These are phyloP conservation scores for Oidium heveae DNA, from an alignment of 2,329 filamentous ascomycete genomes.

Conservation along the genomic window DNA sequence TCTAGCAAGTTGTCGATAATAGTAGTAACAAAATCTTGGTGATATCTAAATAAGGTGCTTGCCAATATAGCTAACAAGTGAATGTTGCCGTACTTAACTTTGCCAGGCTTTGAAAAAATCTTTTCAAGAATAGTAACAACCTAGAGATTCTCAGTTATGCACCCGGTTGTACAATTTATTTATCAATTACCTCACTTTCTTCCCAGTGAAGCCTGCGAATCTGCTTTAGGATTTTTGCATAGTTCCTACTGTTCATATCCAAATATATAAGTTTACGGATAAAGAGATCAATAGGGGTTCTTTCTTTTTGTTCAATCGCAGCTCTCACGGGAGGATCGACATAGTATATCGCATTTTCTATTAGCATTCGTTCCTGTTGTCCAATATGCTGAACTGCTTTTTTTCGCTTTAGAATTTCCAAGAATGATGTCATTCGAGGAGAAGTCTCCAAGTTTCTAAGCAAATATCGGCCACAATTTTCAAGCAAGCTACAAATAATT, in stretches of 20 bases:
- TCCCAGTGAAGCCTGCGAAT: constrained; percentile 95
- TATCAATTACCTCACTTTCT: constrained; percentile 41
- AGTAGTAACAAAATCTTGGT: constrained; percentile 72
- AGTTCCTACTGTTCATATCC: constrained; percentile 82
- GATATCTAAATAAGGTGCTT: constrained; percentile 71
- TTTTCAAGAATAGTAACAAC: constrained; percentile 31
- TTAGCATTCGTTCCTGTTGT: constrained; percentile 89
- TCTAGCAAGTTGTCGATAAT: constrained; percentile 84
- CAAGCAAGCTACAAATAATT: constrained; percentile 76
- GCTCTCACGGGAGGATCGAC: constrained; percentile 85
- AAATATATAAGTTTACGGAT: constrained; percentile 80
- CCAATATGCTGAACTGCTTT: constrained; percentile 89
- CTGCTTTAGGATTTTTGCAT: constrained; percentile 82
- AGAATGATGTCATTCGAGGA: constrained; percentile 75
- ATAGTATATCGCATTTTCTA: constrained; percentile 95
- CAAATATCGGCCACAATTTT: constrained; percentile 88
- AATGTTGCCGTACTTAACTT: constrained; percentile 94
- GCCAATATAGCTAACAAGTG: constrained; percentile 78
- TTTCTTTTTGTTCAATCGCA: constrained; percentile 88
- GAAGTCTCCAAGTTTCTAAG: constrained; percentile 80
- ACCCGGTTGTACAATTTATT: constrained; percentile 1
- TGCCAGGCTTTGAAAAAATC: constrained; percentile 85
- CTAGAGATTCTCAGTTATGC: constrained; percentile 3
- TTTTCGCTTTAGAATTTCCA: constrained; percentile 87
- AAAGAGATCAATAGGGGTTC: constrained; percentile 78